Base-by-base conservation (phyloP, 495 filamentous ascomycete species). In the Filosporella fistucella region DNA sequence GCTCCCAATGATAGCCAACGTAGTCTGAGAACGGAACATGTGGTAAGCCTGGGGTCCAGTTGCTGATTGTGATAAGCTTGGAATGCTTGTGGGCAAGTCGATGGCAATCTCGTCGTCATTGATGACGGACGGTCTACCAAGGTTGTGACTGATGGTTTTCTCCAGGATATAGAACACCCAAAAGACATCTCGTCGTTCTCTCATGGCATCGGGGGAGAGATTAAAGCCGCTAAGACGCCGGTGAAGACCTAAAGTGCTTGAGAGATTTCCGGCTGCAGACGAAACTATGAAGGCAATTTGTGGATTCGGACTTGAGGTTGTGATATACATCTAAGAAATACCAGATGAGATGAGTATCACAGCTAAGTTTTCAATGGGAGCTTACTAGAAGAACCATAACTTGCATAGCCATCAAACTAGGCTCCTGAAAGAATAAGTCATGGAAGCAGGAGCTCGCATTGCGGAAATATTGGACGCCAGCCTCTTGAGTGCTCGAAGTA, bases 201-300 rank as follows among this genome's bases (percentile, higher is more conserved):
- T 48, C 5, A 60, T 39, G 21, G 59, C 56, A 2, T 37, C 44
- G 7, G 57, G 59, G 6, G 59, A 40, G 7, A 59, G 22, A 17
- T 45, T 26, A 10, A 47, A 22, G 9, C 42, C 47, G 21, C 37
- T 39, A 14, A 50, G 42, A 17, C 42, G 41, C 22, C 64, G 56
- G 33, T 67, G 63, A 20, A 67, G 55, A 4, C 64, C 64, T 7
- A 67, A 54, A 9, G 56, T 56, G 28, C 60, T 54, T 5, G 63
- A 55, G 28, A 58, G 41, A n/a, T 53, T 40, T 30, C 46, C 54
- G 9, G 63, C 64, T 29, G 48, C 24, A 22, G 36, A 18, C 24
- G 38, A 10, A 7, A 52, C 3, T n/a, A 56, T 32, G 18, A 43
- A 48, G 23, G 42, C 9, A 37, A 44, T 26, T 17, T 56, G 38